Evolutionary conservation across 2,329 filamentous ascomycete genomes (phyloP), one percentile per base, ranked within the genome.

Genomic region (Orbilia brochopaga): DNA sequence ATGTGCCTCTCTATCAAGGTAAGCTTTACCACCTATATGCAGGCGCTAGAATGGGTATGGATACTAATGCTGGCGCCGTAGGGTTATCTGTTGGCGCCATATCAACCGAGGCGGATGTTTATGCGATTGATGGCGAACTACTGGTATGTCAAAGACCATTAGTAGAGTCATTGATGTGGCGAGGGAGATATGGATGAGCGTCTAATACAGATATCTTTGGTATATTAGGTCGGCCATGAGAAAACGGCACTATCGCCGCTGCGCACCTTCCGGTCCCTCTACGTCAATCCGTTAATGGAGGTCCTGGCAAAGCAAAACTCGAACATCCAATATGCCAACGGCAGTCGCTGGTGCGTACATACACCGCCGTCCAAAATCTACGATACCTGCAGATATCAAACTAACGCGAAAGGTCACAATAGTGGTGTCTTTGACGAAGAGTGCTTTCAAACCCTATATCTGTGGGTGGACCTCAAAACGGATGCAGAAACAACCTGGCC

Each of bases 401-500:
- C 30, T 65, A 40, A 57, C 55, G 30, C 23, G n/a, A 61, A 32
- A 57, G 17, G 15, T 57, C 50, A 23, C 13, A n/a, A 48, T 44
- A 76, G 73, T 51, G 77, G 77, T 17, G 73, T 77, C 3, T 83
- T 82, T 59, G 81, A 83, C 48, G 74, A 76, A 10, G 78, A 79
- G 30, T 77, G 79, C 0, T 73, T 70, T 5, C 78, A 79, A 78
- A 75, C 85, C 0, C 78, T 90, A 0, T 81, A 85, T 3, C 81
- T 92, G 2, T 82, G 91, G 2, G 82, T 92, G 30, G 89, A 92
- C 78, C 80, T 91, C 77, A 92, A 92, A 79, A 86, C 83, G 1
- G 78, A 82, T 24, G 84, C 83, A 0, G 76, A 78, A 2, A 78
- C 81, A 21, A 85, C 84, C 0, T 86, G 84, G 80, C 81, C 81